Conservation (phyloP, 441 rosid genomes). For the Brassica hybrid region DNA sequence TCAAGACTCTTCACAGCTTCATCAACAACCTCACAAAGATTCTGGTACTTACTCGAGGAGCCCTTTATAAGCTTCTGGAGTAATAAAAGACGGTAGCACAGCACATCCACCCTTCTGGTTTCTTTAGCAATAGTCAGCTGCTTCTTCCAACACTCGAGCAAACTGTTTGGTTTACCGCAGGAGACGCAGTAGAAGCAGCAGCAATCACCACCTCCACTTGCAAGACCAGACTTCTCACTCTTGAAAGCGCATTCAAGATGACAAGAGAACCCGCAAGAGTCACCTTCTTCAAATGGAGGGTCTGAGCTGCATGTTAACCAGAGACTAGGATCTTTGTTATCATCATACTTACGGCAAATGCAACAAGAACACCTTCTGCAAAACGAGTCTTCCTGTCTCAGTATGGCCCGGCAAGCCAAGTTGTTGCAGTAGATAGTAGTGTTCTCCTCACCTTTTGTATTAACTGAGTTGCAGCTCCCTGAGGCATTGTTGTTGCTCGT, state of each 20-base stretch:
- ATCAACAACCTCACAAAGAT: conserved; percentile 44
- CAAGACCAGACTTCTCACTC: conserved; percentile 49
- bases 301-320: conserved; percentile 63
- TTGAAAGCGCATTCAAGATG: conserved; percentile 60
- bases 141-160: conserved; percentile 59
- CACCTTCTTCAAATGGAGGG: conserved; percentile 43
- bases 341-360: conserved; percentile 60
- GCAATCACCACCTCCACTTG: conserved; percentile 45
- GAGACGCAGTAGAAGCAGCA: conserved; percentile 57
- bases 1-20: conserved; percentile 51
- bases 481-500: conserved; percentile 44
- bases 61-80: conserved; percentile 50
- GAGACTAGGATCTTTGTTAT: conserved; percentile 68
- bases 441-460: conserved; percentile 38
- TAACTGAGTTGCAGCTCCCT: conserved; percentile 39
- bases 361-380: conserved; percentile 71
- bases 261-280: conserved; percentile 60
- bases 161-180: conserved; percentile 53
- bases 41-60: conserved; percentile 40
- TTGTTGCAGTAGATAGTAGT: conserved; percentile 49
- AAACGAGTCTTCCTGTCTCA: conserved; percentile 47
- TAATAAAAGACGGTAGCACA: conserved; percentile 59
- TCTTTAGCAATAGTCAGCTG: conserved; percentile 57
- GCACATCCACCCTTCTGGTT: conserved; percentile 62
- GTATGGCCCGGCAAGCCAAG: conserved; percentile 55